These are phyloP conservation scores for Lolium perenne DNA, from an alignment of 176 grass and related monocot species.

Conservation along the genomic window DNA sequence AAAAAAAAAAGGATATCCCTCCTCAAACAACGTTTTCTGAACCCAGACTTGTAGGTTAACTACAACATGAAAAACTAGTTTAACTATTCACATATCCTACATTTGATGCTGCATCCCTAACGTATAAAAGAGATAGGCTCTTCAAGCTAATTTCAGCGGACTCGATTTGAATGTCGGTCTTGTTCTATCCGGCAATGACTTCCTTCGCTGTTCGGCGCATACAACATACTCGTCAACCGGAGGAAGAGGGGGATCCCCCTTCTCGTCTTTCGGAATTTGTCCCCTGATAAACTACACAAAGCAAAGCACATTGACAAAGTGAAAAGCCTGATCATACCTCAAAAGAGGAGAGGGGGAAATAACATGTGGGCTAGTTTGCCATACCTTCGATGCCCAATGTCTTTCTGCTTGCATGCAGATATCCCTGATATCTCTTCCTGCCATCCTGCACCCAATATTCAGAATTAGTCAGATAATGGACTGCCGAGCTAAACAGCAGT, in stretches of 20 bases:
- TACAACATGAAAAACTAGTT: background rate
- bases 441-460: constrained; percentile 77
- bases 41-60: background rate
- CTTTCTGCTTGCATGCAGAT: constrained; percentile 96
- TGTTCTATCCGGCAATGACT: constrained; percentile 51
- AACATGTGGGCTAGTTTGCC: constrained; percentile 15
- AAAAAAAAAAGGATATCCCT: background rate
- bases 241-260: constrained; percentile 65
- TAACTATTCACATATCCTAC: constrained; percentile 30
- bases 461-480: constrained; percentile 28
- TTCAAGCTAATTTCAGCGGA: constrained; percentile 70
- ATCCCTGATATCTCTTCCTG: constrained; percentile 92
- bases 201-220: constrained; percentile 64
- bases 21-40: no score
- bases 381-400: constrained; percentile 95
- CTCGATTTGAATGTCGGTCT: constrained; percentile 28
- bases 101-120: background rate
- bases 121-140: constrained; percentile 3
- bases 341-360: background rate
- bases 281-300: constrained; percentile 80
- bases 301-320: constrained; percentile 21
- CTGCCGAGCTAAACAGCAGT: background rate
- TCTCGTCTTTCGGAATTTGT: constrained; percentile 54
- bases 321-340: background rate
- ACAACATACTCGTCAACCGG: constrained; percentile 71